A percentile compares a stretch with the other conserved stretches of the same genome.
Conservation (phyloP, 805 yeast species). For the Scheffersomyces stipitis region DNA sequence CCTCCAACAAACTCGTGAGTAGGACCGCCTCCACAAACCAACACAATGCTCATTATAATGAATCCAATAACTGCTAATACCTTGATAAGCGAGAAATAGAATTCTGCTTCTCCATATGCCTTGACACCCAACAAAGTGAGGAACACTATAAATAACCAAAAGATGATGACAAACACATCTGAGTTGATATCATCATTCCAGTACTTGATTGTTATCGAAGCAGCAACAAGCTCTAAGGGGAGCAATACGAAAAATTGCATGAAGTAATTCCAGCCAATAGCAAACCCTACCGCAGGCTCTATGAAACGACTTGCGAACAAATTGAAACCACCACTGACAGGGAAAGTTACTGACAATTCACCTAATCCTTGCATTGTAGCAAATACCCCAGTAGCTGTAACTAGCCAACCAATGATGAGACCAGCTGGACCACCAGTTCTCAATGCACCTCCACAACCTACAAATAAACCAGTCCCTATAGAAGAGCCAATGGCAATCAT, state of each 20-base stretch:
- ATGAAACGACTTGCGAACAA: constrained; percentile 52
- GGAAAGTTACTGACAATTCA: constrained; percentile 53
- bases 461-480: constrained; percentile 63
- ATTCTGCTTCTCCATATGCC: constrained; percentile 59
- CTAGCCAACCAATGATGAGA: constrained; percentile 26
- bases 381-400: constrained; percentile 23
- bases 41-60: constrained; percentile 45
- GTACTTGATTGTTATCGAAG: constrained; percentile 56
- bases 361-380: constrained; percentile 43
- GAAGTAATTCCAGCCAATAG: constrained; percentile 55
- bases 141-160: constrained; percentile 45
- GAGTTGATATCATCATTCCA: constrained; percentile 55
- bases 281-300: constrained; percentile 57
- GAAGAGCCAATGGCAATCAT: constrained; percentile 73
- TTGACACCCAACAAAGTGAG: constrained; percentile 54
- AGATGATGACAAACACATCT: constrained; percentile 61
- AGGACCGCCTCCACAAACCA: constrained; percentile 56
- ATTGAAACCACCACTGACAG: constrained; percentile 54
- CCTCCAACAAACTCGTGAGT: constrained; percentile 49
- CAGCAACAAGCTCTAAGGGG: constrained; percentile 62
- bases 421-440: constrained; percentile 34
- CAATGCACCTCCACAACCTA: constrained; percentile 46
- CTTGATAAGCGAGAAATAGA: constrained; percentile 47
- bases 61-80: constrained; percentile 50
- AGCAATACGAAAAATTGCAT: constrained; percentile 56